Base-by-base conservation (phyloP, 176 grass and related monocot genomes). In the Phoenix dactylifera region DNA sequence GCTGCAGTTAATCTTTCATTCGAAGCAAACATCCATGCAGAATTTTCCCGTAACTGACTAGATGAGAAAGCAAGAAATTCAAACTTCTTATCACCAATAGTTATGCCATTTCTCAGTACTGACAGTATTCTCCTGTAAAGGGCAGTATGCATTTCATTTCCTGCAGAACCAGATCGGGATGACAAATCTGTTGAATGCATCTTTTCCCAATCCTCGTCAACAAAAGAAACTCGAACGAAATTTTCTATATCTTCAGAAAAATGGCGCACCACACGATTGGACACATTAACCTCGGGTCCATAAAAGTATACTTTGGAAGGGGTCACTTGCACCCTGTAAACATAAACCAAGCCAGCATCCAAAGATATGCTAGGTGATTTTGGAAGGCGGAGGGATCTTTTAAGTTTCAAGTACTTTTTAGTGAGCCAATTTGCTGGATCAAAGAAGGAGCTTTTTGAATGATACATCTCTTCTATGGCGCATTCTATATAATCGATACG, bases 11-110 rank as follows among this genome's bases (percentile, higher is more conserved):
- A 61, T 26, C 58, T 73, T 18, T 5, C 58, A 3, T 52, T 55
- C 64, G 86, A 72, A 60, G 86, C 86, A 85, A 96, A 96, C 86
- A 96, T 90, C 92, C 92, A 96, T 57, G 83, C 74, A 60, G 92
- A 90, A 59, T 84, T 90, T 63, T 96, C 92, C 66, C 92, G 81
- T 57, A 96, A 76, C 72, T 96, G 92, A 66, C 83, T 96, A 58
- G 92, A 90, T 64, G 92, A 96, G 63, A 96, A 96, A 12, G 92
- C 92, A 61, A 96, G 92, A 79, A 96, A 96, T 54, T 87, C 80
- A 54, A 87, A 96, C 39, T 96, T 83, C 72, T 87, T 87, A 51
- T 66, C 72, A 57, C 86, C 86, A 62, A 96, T 76, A 55, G 54
- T 74, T 18, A 96, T 87, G 50, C 92, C 86, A 66, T 96, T 74